Conservation (phyloP, 2,329 filamentous ascomycete genomes). For the Paracamarosporium sp. region DNA sequence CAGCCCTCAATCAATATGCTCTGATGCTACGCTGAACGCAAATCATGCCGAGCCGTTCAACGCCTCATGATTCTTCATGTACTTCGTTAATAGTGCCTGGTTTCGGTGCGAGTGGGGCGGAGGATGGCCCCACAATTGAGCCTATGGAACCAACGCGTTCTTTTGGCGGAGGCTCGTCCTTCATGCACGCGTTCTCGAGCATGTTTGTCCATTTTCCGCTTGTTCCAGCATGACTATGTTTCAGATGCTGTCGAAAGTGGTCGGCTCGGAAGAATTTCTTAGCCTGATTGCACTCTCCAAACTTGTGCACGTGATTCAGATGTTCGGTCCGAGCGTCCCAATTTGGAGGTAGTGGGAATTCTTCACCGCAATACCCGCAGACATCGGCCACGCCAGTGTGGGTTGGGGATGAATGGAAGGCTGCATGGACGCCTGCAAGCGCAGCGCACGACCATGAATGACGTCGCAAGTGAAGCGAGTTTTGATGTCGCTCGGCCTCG, state of each 20-base stretch:
- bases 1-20: slow-evolving; percentile 23
- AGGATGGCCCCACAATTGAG: slow-evolving; percentile 37
- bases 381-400: slow-evolving; percentile 71
- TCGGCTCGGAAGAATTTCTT: slow-evolving; percentile 99
- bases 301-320: slow-evolving; percentile 91
- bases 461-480: slow-evolving; percentile 87
- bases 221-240: slow-evolving; percentile 94
- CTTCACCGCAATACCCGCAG: slow-evolving; percentile 94
- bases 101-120: slow-evolving; percentile 39
- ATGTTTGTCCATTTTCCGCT: slow-evolving; percentile 99
- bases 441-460: slow-evolving; percentile 98
- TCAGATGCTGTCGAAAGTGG: slow-evolving; percentile 96
- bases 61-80: slow-evolving; percentile 46
- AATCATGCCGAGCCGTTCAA: slow-evolving; percentile 18
- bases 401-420: slow-evolving; percentile 82
- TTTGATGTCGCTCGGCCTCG: slow-evolving; percentile 94
- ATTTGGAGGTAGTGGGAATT: slow-evolving; percentile 86
- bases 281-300: slow-evolving; percentile 94
- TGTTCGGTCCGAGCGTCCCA: slow-evolving; percentile 89
- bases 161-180: slow-evolving; percentile 75
- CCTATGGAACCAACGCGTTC: slow-evolving; percentile 43
- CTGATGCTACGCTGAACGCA: slow-evolving; percentile 30
- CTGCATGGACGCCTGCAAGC: slow-evolving; percentile 73
- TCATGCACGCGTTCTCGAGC: slow-evolving; percentile 95
- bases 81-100: slow-evolving; percentile 47